Evolutionary conservation across 1,284 basidiomycete species (phyloP), one percentile per base, ranked within the genome.

Genomic region (Naganishia albida): DNA sequence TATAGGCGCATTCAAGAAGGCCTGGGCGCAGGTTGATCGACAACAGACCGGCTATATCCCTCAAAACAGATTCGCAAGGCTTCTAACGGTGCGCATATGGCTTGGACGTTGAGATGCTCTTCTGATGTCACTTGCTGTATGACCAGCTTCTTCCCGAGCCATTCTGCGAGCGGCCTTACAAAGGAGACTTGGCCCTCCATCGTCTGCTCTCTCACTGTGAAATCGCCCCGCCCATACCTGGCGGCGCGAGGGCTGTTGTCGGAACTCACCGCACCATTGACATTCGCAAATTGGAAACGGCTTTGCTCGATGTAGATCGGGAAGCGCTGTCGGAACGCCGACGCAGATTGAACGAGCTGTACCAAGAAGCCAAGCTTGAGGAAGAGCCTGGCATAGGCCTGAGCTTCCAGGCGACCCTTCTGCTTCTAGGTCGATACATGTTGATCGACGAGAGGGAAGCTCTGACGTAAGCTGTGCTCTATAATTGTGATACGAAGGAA

Each of bases 321-420:
- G 68, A 72, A 8, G 80, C 80, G 40, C 85, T 92, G 68, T 82
- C 87, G 63, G 83, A 84, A 68, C 83, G 91, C 26, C 84, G 89
- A 67, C 83, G 83, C 10, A 77, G 87, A 20, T 93, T 90, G 73
- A 86, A 85, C 68, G 83, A 87, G 23, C 79, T 96, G 3, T 92
- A 89, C 72, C 88, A 93, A 72, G 93, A 96, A 80, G 91, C 92
- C 2, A 86, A 83, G 69, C 84, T 92, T 49, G 84, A 85, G 1
- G 85, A 88, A 68, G 84, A 89, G 67, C 83, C 83, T 30, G 86
- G 86, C 0, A 84, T 85, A 56, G 93, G 94, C 10, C 90, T 99
- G 67, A 89, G 91, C 20, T 98, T 98, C 80, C 91, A 87, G 7
- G 85, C 88, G 49, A 96, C 97, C 92, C 83, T 98, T 15, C 75